Base-by-base conservation (phyloP, 2,329 filamentous ascomycete species). In the Aciculosporium take region DNA sequence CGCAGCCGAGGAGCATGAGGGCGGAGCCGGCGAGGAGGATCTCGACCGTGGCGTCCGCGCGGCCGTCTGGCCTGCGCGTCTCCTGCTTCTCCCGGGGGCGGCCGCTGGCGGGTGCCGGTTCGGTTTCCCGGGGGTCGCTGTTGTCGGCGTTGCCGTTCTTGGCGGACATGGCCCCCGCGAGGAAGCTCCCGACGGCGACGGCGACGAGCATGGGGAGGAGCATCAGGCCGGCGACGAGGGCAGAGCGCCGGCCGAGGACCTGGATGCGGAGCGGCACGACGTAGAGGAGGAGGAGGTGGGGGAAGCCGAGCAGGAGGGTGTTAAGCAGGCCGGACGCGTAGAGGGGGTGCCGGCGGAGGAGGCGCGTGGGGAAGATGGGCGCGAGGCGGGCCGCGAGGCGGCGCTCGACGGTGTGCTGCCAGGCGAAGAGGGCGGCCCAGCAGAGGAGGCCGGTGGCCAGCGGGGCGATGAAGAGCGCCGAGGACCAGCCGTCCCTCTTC, bases 171-270 rank as follows among this genome's bases (percentile, higher is more conserved):
- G 54, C 57, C 0, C 69, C 68, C 3, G 60, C 56, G 3, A 66
- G 15, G 2, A 57, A 49, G 28, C 65, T 71, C 6, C 68, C 69
- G 0, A 68, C 12, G 1, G 69, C 68, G 5, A 64, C 61, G 1
- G 60, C 57, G n/a, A 58, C 68, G 9, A 74, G 56, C 66, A 74
- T 69, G 0, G 71, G 71, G 21, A 74, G 56, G 39, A 75, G 52
- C 65, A 72, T 65, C 21, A 73, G 50, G 9, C 71, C 70, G 0
- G 69, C 63, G 12, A 65, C 46, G 3, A 74, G 56, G 2, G 68
- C 48, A 27, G 56, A 62, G 50, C 67, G 66, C 5, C 56, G 60
- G 37, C 70, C 67, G 24, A 74, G 69, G 1, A 72, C 55, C 47
- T 74, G 68, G 35, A 70, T 59, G 10, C 67, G 59, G 9, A 71